These are phyloP conservation scores for Cercospora nicotianae DNA, from an alignment of 2,329 filamentous ascomycete genomes.

Conservation along the genomic window DNA sequence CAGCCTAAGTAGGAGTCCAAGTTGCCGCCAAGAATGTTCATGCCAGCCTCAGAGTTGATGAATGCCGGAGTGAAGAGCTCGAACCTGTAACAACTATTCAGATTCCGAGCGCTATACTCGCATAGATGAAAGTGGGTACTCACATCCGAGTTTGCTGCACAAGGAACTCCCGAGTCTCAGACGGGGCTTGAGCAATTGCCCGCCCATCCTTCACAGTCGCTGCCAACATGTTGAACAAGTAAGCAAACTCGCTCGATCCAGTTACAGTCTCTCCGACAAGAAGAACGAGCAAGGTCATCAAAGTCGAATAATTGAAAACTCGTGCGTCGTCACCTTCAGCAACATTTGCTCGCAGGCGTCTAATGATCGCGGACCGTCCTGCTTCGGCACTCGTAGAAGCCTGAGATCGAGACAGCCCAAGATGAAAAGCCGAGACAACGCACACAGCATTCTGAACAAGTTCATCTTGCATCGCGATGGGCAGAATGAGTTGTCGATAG, in stretches of 20 bases:
- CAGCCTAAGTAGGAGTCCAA: background rate
- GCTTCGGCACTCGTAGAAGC: background rate
- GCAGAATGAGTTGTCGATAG: background rate
- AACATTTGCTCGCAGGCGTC: background rate
- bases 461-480: background rate
- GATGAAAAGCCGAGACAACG: background rate
- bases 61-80: background rate
- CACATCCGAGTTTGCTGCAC: background rate
- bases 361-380: background rate
- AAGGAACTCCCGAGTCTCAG: background rate
- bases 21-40: background rate
- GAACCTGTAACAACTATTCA: background rate
- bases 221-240: background rate
- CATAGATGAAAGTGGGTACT: background rate
- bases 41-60: background rate
- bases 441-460: background rate
- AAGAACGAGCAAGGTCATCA: background rate
- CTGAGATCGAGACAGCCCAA: background rate
- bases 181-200: background rate
- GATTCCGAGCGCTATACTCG: background rate
- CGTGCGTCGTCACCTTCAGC: background rate
- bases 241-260: background rate
- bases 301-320: background rate
- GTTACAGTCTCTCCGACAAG: background rate
- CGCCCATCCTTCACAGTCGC: background rate